phyloP scores from a whole-genome alignment of 2,329 filamentous ascomycete species.

The Colletotrichum navitas region DNA sequence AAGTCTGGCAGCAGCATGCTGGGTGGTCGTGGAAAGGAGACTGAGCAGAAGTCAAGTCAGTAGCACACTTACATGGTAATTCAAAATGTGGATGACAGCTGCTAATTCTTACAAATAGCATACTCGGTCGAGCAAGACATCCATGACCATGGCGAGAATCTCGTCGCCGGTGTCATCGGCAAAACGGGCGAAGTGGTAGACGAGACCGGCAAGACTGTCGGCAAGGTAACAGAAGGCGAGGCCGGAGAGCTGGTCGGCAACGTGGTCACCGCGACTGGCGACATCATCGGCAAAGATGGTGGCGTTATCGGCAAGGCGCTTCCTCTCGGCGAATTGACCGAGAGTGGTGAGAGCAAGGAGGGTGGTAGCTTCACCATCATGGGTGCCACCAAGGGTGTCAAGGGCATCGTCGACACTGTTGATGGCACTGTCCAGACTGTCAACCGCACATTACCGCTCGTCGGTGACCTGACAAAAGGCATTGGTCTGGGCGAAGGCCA shows the following conservation, averaged over 20 bases:
- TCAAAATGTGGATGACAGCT: rapidly evolving
- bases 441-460: constrained; percentile 42
- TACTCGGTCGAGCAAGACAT: constrained; percentile 40
- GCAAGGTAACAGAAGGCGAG: constrained; percentile 57
- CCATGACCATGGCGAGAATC: constrained; percentile 49
- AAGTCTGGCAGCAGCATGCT: constrained; percentile 44
- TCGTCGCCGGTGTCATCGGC: constrained; percentile 58
- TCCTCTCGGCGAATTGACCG: constrained; percentile 54
- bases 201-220: constrained; percentile 57
- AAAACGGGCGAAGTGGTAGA: constrained; percentile 61
- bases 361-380: constrained; percentile 48
- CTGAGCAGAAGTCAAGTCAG: constrained; percentile 50
- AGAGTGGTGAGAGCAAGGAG: constrained; percentile 54
- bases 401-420: constrained; percentile 42
- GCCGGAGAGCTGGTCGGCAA: constrained; percentile 57
- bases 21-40: constrained; percentile 50
- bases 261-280: constrained; percentile 53
- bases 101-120: constrained; percentile 12
- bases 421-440: constrained; percentile 46
- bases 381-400: constrained; percentile 48
- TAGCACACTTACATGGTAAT: constrained; percentile 24
- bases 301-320: constrained; percentile 58
- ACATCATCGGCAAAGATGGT: constrained; percentile 53
- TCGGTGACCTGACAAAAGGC: constrained; percentile 42
- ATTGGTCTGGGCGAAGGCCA: constrained; percentile 40